A percentile compares a stretch with the other conserved stretches of the same genome.
Conservation (phyloP, 495 filamentous ascomycete genomes). For the Oidiodendron maius region DNA sequence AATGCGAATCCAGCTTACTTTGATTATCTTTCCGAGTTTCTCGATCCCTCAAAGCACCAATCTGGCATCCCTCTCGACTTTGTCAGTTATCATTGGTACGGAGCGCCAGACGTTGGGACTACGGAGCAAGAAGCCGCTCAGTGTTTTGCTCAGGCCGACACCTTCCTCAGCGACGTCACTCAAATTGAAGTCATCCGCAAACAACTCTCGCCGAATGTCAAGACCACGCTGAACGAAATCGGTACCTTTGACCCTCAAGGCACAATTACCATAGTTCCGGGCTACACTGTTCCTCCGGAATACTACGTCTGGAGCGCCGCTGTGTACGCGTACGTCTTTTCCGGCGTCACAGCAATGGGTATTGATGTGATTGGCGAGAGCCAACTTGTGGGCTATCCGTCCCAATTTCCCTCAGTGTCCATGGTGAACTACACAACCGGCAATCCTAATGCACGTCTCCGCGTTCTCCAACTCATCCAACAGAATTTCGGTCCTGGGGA, state of each 20-base stretch:
- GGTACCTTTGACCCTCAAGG: background rate
- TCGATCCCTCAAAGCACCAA: background rate
- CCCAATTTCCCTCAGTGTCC: background rate
- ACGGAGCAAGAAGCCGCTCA: background rate
- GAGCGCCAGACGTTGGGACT: background rate
- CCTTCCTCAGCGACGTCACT: background rate
- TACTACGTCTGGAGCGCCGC: background rate
- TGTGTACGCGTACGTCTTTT: background rate
- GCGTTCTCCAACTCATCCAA: too few species aligned
- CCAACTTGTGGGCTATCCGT: background rate
- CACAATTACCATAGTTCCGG: background rate
- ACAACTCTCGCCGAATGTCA: background rate
- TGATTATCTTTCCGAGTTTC: background rate
- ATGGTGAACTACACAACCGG: background rate
- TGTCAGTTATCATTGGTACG: slow-evolving; percentile 1
- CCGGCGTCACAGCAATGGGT: background rate
- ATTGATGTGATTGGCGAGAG: background rate
- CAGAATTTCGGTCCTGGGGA: too few species aligned
- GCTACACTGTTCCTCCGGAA: background rate
- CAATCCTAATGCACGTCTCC: too few species aligned
- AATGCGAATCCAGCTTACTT: background rate
- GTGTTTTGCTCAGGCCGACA: background rate
- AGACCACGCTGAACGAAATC: background rate
- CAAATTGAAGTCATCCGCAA: background rate
- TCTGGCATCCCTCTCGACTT: background rate